Base-by-base conservation (phyloP, 257 asterid genomes). In the Scutellaria galericulata region DNA sequence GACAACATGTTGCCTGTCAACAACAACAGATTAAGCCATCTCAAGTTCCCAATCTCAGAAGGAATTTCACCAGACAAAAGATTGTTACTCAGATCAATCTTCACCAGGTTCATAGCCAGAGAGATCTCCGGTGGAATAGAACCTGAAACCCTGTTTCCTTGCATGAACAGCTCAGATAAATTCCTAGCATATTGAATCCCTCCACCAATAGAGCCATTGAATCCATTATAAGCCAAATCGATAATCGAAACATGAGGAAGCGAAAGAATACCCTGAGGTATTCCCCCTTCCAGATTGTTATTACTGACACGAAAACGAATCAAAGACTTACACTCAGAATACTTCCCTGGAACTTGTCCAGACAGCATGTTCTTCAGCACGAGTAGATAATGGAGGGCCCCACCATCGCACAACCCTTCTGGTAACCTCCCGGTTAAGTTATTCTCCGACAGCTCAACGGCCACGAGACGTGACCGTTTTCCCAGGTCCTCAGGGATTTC, bases 391-490 rank as follows among this genome's bases (percentile, higher is more conserved):
- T 79, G 66, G 50, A 95, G 74, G 40, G 75, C 83, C 44, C 98
- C 96, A 24, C 92, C 82, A 31, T 72, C 75, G 77, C 99, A 95
- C 37, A 87, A 61, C 5, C 83, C 83, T 1, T 83, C 86, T 2
- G 99, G 99, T 7, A 95, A 76, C 20, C 69, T 75, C 22, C 99
- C 99, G 0, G 93, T 79, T 37, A 95, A 50, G 41, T 71, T 86
- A 77, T 95, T 95, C 73, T 95, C 99, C 5, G 99, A 92, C 71
- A 95, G 59, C 74, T 95, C 99, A 52, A 95, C 18, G 8, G 84
- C 96, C 1, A 64, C 80, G 9, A 95, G 64, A 9, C 77, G 65
- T 2, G 98, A 84, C 6, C 78, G 81, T n/a, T 70, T 69, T 15
- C 99, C 99, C 6, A 95, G 90, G 54, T 84, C 58, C 57, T 61